A percentile compares a stretch with the other conserved stretches of the same genome.
Evolutionary conservation across 2,329 filamentous ascomycete species (phyloP).

Genomic region (Arthrobotrys megalospora): DNA sequence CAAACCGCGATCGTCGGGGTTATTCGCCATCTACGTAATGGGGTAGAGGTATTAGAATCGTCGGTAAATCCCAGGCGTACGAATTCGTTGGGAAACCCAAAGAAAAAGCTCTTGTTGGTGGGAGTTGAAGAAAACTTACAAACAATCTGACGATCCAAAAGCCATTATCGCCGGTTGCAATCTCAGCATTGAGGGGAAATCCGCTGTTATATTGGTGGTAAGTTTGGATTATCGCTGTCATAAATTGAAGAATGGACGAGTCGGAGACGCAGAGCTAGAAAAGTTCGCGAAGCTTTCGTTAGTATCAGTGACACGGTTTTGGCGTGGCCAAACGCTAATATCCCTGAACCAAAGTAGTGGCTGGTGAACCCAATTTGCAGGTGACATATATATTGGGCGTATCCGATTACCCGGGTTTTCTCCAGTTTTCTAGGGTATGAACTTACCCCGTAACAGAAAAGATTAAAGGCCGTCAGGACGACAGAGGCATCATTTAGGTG

Average conservation of each 20-base stretch:
- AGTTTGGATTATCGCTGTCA: slow-evolving; percentile 57
- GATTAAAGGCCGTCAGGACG: slow-evolving; percentile 57
- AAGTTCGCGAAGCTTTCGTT: not conserved
- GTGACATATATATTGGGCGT: not conserved
- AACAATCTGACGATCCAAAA: slow-evolving; percentile 59
- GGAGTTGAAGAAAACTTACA: slow-evolving; percentile 38
- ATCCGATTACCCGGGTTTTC: slow-evolving; percentile 7
- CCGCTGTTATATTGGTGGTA: slow-evolving; percentile 57
- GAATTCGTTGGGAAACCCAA: slow-evolving; percentile 7
- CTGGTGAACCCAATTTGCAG: slow-evolving; percentile 1
- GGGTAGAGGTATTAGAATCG: not conserved
- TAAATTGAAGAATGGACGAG: slow-evolving; percentile 51
- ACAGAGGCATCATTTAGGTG: slow-evolving; percentile 58
- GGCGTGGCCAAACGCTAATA: not conserved
- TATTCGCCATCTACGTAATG: slow-evolving; percentile 52
- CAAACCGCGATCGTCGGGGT: slow-evolving; percentile 54
- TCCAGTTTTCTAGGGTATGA: not conserved
- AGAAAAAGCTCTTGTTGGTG: not conserved
- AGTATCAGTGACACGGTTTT: not conserved
- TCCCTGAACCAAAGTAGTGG: not conserved
- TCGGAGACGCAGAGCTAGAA: slow-evolving; percentile 57
- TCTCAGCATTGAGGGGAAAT: slow-evolving; percentile 46
- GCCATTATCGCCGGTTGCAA: slow-evolving; percentile 53
- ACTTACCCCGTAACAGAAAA: slow-evolving; percentile 60
- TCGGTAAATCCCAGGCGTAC: not conserved